Evolutionary conservation across 192 early-diverging fungal genomes (phyloP).

Genomic region (Rhizophagus sp.): DNA sequence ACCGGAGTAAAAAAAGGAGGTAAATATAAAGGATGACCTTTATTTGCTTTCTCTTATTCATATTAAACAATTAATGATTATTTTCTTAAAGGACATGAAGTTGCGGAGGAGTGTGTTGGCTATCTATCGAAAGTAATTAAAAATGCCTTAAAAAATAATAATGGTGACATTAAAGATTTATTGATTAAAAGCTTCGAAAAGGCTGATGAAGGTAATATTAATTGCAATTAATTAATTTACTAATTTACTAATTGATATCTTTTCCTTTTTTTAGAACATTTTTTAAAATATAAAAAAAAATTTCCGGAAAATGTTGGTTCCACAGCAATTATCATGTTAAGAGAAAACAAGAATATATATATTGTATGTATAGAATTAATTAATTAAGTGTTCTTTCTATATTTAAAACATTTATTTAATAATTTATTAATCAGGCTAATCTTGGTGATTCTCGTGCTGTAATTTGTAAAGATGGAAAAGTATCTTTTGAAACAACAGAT

Average conservation of each 20-base stretch:
- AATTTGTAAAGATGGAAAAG: background rate
- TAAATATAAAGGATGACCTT: background rate
- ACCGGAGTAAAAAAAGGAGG: background rate
- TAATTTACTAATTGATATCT: background rate
- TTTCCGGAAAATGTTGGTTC: background rate
- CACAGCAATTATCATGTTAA: background rate
- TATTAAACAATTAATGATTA: background rate
- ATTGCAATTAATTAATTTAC: background rate
- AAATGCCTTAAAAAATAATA: background rate
- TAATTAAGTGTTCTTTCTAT: no score
- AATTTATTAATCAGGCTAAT: background rate
- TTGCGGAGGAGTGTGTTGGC: background rate
- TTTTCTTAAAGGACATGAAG: background rate
- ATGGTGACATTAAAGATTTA: background rate
- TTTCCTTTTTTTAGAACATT: background rate
- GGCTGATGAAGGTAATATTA: background rate
- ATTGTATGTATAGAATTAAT: background rate
- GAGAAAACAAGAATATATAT: background rate
- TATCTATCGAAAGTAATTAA: background rate
- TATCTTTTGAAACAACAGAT: background rate
- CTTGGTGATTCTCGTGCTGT: background rate
- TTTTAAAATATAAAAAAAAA: background rate
- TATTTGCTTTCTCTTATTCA: background rate
- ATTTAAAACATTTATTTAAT: no score
- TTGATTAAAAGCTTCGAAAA: background rate